Percentiles rank a stretch among this genome's conserved stretches.
These are phyloP conservation scores for Gracilaria caudata DNA, from an alignment of 23 red algal species.

Conservation along the genomic window DNA sequence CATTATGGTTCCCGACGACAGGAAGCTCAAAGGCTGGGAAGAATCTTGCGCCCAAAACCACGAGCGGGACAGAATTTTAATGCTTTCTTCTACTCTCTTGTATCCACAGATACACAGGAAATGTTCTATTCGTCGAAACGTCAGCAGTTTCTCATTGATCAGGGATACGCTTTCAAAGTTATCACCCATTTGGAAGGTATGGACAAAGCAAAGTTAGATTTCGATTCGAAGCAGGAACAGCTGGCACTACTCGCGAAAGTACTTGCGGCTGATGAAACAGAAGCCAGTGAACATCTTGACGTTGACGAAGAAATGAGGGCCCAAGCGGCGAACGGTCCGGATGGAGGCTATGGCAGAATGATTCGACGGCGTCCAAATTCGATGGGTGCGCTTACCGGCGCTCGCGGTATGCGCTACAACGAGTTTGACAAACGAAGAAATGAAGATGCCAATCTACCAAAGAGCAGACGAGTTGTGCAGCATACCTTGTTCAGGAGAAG, in stretches of 20 bases:
- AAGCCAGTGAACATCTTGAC: slow-evolving; percentile 77
- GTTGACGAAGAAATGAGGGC: slow-evolving; percentile 62
- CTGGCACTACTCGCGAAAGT: slow-evolving; percentile 75
- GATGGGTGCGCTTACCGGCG: slow-evolving; percentile 78
- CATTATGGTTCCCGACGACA: slow-evolving; percentile 98
- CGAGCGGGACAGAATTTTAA: slow-evolving; percentile 97
- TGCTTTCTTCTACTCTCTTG: slow-evolving; percentile 98
- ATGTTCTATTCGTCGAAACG: slow-evolving; percentile 97
- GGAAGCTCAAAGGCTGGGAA: slow-evolving; percentile 95
- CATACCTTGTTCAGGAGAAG: slow-evolving; percentile 90
- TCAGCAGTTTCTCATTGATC: slow-evolving; percentile 97
- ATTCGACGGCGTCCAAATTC: slow-evolving; percentile 41
- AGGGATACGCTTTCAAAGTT: slow-evolving; percentile 98
- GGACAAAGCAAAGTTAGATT: slow-evolving; percentile 78
- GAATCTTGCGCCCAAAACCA: slow-evolving; percentile 97
- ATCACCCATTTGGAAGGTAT: slow-evolving; percentile 95
- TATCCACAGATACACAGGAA: slow-evolving; percentile 93
- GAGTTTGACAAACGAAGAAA: slow-evolving; percentile 70
- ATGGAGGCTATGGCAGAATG: slow-evolving; percentile 43
- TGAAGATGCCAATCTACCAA: slow-evolving; percentile 28
- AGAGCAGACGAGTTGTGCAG: slow-evolving; percentile 81
- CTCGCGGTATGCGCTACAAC: slow-evolving; percentile 73
- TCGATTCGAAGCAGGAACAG: slow-evolving; percentile 74
- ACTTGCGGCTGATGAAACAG: slow-evolving; percentile 87
- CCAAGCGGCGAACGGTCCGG: slow-evolving; percentile 44